Base-by-base conservation (phyloP, 129 eudicot species). In the Chrysanthemum lavandulifolium region DNA sequence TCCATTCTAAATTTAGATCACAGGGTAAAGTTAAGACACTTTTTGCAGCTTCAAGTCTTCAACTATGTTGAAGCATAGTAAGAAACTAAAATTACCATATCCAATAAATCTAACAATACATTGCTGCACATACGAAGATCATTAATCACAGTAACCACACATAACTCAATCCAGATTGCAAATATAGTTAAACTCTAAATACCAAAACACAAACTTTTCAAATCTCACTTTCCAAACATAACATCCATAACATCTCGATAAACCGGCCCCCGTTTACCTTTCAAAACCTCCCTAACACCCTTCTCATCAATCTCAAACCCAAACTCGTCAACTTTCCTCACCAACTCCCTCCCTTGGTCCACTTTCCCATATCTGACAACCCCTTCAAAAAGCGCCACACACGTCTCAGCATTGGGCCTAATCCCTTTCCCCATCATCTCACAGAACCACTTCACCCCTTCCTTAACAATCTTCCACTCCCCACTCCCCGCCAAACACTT, bases 401-500 rank as follows among this genome's bases (percentile, higher is more conserved):
- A 78, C 23, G 79, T 73, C 82, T 69, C 84, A 0, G 87, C 80
- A 79, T 77, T 86, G 25, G 86, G 87, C 68, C 68, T 65, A 69
- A 93, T 76, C 25, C 86, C 84, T 85, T 82, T 81, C 85, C 75
- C 84, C 80, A 90, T 69, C 98, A 93, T 93, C 85, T 93, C 98
- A 81, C 73, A 53, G 13, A 87, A 82, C 52, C 53, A 82, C 86
- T 84, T 89, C 71, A 61, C 86, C 36, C 75, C 87, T 78, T 89
- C 96, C 59, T 7, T 81, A 63, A 82, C 18, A 81, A 86, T 23
- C 58, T 76, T 86, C 64, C 11, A 62, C 4, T 85, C 95, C n/a
- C 87, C 85, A 9, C 80, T 75, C 57, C 69, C 83, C 13, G 81
- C 86, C 78, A 93, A 68, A 10, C 79, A 79, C 85, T 81, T 86